These are phyloP conservation scores for Blepharisma stoltei DNA, from an alignment of 73 alveolate genomes.

Conservation along the genomic window DNA sequence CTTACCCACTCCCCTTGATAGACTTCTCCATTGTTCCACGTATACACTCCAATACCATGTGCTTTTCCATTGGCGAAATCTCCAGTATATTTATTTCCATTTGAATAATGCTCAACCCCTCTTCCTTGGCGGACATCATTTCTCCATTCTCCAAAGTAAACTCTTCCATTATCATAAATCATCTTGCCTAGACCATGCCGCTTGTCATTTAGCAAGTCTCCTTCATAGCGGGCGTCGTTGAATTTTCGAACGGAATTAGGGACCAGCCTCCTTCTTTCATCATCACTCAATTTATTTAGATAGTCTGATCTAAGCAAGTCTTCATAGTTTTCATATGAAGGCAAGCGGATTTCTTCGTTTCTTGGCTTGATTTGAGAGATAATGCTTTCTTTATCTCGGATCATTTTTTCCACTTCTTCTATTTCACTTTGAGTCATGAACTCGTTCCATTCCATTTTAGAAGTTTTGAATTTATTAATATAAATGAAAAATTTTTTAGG, in stretches of 20 bases:
- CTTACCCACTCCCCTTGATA: constrained; percentile 65
- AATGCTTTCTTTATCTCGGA: background rate
- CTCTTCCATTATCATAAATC: constrained; percentile 71
- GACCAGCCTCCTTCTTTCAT: constrained; percentile 4
- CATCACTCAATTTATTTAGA: background rate
- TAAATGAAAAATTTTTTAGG: no score
- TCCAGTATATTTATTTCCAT: constrained; percentile 74
- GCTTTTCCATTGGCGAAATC: constrained; percentile 69
- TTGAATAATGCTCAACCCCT: constrained; percentile 71
- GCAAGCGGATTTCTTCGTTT: constrained; percentile 5
- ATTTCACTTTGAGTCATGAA: background rate
- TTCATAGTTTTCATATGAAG: background rate
- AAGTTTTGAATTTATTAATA: no score
- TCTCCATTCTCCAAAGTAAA: constrained; percentile 68
- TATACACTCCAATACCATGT: constrained; percentile 79
- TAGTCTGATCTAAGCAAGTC: constrained; percentile 6
- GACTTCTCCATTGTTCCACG: constrained; percentile 72
- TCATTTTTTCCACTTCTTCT: constrained; percentile 1
- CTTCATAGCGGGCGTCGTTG: constrained; percentile 40
- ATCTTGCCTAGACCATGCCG: constrained; percentile 71
- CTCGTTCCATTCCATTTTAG: background rate
- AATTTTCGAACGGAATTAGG: background rate
- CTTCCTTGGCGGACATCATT: constrained; percentile 69
- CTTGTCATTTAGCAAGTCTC: constrained; percentile 58
- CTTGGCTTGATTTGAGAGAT: constrained; percentile 3